These are phyloP conservation scores for Rossbeevera mucosa DNA, from an alignment of 768 basidiomycete genomes.

Conservation along the genomic window DNA sequence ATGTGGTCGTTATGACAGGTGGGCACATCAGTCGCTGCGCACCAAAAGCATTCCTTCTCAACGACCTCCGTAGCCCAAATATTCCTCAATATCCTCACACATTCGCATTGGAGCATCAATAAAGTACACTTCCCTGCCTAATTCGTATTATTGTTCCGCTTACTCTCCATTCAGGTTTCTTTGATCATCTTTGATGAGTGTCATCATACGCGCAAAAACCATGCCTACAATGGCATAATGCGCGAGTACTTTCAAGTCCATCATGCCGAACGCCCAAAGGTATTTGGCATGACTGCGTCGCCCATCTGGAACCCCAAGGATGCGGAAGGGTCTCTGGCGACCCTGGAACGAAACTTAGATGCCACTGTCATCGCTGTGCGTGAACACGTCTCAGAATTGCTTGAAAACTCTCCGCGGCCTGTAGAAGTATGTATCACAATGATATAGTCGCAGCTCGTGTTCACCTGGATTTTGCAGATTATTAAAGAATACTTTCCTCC, in stretches of 20 bases:
- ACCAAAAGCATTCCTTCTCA: constrained; percentile 3
- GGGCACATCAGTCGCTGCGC: constrained; percentile 10
- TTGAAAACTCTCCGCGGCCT: constrained; percentile 57
- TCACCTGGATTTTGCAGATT: constrained; percentile 36
- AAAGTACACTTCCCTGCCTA: constrained; percentile 35
- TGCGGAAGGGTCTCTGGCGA: constrained; percentile 54
- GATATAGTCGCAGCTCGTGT: neutral
- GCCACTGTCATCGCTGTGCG: constrained; percentile 73
- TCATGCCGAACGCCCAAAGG: constrained; percentile 53
- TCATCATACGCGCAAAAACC: constrained; percentile 53
- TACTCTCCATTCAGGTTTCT: constrained; percentile 39
- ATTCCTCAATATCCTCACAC: constrained; percentile 72
- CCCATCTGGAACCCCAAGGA: constrained; percentile 80
- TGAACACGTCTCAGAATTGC: constrained; percentile 62
- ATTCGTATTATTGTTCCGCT: neutral
- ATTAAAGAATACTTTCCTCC: constrained; percentile 55
- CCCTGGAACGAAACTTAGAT: constrained; percentile 67
- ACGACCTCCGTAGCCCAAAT: constrained; percentile 58
- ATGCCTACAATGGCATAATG: constrained; percentile 58
- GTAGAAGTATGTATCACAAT: constrained; percentile 46
- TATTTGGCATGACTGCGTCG: constrained; percentile 94
- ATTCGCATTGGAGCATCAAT: constrained; percentile 75
- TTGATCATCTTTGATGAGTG: constrained; percentile 56
- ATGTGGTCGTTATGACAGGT: constrained; percentile 88
- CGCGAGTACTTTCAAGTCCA: constrained; percentile 49